Evolutionary conservation across 139 green algal genomes (phyloP).

Genomic region (Asterochloris sp.): DNA sequence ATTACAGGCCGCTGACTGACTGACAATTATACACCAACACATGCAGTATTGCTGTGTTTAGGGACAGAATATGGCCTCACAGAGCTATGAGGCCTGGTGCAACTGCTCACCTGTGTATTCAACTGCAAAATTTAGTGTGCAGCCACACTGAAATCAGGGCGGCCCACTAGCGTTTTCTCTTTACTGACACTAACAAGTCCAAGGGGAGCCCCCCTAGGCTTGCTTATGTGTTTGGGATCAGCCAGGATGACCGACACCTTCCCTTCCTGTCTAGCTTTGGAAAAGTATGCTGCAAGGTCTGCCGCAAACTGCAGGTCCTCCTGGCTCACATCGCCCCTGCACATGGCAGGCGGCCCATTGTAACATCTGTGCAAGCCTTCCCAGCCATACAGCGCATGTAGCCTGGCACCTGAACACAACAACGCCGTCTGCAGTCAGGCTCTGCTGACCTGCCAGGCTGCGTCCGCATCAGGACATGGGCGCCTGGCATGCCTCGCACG

Average conservation of each 20-base stretch:
- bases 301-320: conserved; percentile 67
- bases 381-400: neutral
- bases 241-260: conserved; percentile 59
- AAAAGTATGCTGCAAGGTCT: conserved; percentile 72
- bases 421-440: neutral
- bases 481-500: conserved; percentile 59
- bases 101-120: neutral
- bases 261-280: conserved; percentile 38
- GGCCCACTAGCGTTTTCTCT: conserved; percentile 59
- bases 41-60: no score
- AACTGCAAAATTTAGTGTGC: conserved; percentile 8
- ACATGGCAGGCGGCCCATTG: no score
- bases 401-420: no score
- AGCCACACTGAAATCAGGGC: conserved; percentile 33
- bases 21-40: no score
- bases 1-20: neutral
- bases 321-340: conserved; percentile 12
- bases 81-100: neutral
- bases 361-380: no score
- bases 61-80: no score
- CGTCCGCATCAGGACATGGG: conserved; percentile 18
- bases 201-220: conserved; percentile 74
- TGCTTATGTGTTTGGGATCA: conserved; percentile 57
- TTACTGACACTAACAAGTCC: conserved; percentile 63
- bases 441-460: neutral